Conservation (phyloP, 2,329 filamentous ascomycete genomes). For the Nigrograna mackinnonii region DNA sequence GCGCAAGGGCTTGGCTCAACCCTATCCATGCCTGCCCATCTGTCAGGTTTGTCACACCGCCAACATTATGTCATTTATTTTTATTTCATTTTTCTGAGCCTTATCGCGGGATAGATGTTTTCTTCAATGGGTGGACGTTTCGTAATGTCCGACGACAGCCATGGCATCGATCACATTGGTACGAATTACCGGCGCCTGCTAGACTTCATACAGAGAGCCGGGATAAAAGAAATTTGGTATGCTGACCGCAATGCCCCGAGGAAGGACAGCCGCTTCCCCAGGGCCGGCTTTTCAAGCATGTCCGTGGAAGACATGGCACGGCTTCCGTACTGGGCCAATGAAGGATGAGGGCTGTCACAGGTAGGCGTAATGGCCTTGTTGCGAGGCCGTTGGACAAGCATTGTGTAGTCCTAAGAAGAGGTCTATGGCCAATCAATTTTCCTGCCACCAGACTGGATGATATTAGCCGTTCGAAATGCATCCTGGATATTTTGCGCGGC, state of each 20-base stretch:
- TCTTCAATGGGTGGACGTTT: conserved; percentile 75
- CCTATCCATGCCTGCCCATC: conserved; percentile 81
- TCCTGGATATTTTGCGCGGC: too few species aligned
- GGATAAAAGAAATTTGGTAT: conserved; percentile 61
- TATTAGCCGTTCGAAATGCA: too few species aligned
- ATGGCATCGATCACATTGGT: conserved; percentile 84
- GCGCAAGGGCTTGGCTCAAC: conserved; percentile 87
- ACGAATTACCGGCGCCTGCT: conserved; percentile 77
- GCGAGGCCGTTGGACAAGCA: too few species aligned
- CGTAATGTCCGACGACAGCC: conserved; percentile 93
- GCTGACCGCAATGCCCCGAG: conserved; percentile 26
- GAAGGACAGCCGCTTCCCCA: conserved; percentile 37
- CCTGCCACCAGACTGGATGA: too few species aligned
- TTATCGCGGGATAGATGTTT: conserved; percentile 61
- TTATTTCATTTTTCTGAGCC: conserved; percentile 16
- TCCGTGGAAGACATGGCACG: conserved; percentile 27
- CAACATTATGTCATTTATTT: conserved; percentile 6
- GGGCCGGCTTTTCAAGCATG: conserved; percentile 38
- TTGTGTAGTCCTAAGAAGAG: too few species aligned
- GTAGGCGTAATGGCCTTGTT: too few species aligned
- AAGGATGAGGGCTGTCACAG: conserved; percentile 13
- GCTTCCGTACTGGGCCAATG: conserved; percentile 31
- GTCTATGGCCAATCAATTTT: too few species aligned
- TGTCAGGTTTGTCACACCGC: conserved; percentile 65
- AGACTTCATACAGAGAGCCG: conserved; percentile 69